Base-by-base conservation (phyloP, 768 basidiomycete species). In the Paxillus involutus region DNA sequence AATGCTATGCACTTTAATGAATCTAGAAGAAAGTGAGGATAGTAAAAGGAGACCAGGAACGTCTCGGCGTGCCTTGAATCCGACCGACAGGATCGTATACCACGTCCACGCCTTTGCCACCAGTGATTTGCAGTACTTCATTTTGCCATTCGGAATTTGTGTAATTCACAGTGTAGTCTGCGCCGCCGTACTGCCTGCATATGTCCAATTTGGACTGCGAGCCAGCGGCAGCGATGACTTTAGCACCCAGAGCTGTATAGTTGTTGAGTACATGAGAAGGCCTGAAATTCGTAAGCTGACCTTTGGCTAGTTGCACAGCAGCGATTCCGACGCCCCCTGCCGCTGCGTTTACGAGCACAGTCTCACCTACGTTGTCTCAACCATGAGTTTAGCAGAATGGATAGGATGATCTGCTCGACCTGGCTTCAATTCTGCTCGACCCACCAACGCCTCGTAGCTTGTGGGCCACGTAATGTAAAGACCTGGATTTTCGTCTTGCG, bases 251-350 rank as follows among this genome's bases (percentile, higher is more conserved):
- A 8, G 81, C 94, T 94, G 54, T 6, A 33, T 39, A 19, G 42
- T 21, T 43, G 19, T 37, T 61, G 26, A 57, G 50, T n/a, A 24
- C 24, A 35, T 17, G 26, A 36, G 6, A 46, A 19, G 13, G 24
- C 17, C 24, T 6, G 39, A n/a, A 19, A 33, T 33, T 13, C 10
- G 9, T 26, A 45, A 19, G 58, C 66, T 36, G 33, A 91, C 92
- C 86, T 81, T 97, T 97, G 19, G 93, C 95, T 50, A 98, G 79
- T 66, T 98, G 96, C 16, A 94, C 85, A 7, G 96, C 95, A 6
- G 87, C 85, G 47, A 96, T 85, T 0, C 95, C 95, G 5, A 98
- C 94, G 12, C 94, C 96, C 3, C 96, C 96, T 1, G 95, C 96
- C n/a, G 91, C 91, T 7, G 94, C 96, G 47, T 93, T 92, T 4